Conservation (phyloP, 2,329 filamentous ascomycete genomes). For the Sarocladium oryzae region DNA sequence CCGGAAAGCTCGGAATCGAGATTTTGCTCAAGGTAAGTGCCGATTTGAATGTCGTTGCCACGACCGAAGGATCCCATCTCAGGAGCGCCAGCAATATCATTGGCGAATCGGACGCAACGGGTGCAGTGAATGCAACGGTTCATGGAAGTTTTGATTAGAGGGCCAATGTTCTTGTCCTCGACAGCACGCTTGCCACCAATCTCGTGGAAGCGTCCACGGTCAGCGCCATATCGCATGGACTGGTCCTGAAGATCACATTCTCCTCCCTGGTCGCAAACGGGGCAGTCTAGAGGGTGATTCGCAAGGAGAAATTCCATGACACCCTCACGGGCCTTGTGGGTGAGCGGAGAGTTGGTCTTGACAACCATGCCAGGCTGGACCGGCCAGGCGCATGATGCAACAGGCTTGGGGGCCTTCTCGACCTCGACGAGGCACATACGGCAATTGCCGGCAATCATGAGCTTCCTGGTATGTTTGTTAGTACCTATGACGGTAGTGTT, state of each 20-base stretch:
- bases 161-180: slow-evolving; percentile 99
- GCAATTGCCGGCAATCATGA: slow-evolving; percentile 99
- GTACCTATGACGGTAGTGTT: slow-evolving; percentile 18
- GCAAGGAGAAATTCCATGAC: slow-evolving; percentile 98
- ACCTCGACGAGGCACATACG: slow-evolving; percentile 99
- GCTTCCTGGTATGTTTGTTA: slow-evolving; percentile 61
- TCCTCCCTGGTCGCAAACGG: slow-evolving; percentile 97
- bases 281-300: slow-evolving; percentile 94
- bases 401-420: slow-evolving; percentile 90
- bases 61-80: slow-evolving; percentile 91
- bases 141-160: slow-evolving; percentile 98
- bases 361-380: slow-evolving; percentile 98
- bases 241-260: slow-evolving; percentile 99
- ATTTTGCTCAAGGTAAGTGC: slow-evolving; percentile 92
- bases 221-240: slow-evolving; percentile 96
- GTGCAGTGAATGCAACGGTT: slow-evolving; percentile 99
- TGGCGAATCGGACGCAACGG: slow-evolving; percentile 93
- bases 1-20: slow-evolving; percentile 92
- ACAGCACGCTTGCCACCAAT: slow-evolving; percentile 92
- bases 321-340: slow-evolving; percentile 96
- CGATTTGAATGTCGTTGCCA: slow-evolving; percentile 96
- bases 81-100: slow-evolving; percentile 91
- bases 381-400: slow-evolving; percentile 97
- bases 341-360: slow-evolving; percentile 92
- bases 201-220: slow-evolving; percentile 96